Evolutionary conservation across 768 basidiomycete genomes (phyloP).

Genomic region (Tylopilus vinaceipallidus): DNA sequence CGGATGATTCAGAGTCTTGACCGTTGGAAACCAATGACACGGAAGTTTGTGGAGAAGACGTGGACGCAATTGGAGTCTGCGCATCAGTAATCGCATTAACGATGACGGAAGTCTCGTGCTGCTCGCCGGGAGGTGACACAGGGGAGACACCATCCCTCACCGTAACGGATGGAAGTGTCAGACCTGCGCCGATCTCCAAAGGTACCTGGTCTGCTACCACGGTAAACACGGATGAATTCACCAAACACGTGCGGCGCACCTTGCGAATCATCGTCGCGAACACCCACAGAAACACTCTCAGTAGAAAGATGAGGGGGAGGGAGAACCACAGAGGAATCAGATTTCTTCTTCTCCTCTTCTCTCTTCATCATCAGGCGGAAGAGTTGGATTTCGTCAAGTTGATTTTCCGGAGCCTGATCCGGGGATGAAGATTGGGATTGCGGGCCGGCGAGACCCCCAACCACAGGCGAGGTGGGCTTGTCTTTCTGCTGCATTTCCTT

Average conservation of each 20-base stretch:
- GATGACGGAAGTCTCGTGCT: conserved; percentile 1
- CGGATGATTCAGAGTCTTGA: conserved; percentile 21
- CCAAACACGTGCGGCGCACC: conserved; percentile 13
- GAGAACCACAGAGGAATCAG: conserved; percentile 18
- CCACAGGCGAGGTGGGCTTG: conserved; percentile 38
- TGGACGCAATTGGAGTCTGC: conserved; percentile 9
- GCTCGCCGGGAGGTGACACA: conserved; percentile 18
- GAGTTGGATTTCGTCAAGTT: conserved; percentile 78
- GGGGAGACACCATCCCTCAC: conserved; percentile 12
- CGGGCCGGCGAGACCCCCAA: conserved; percentile 7
- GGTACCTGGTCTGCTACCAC: conserved; percentile 8
- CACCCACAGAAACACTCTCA: conserved; percentile 12
- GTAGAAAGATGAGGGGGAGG: neutral
- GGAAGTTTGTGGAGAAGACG: conserved; percentile 13
- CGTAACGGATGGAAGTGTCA: neutral
- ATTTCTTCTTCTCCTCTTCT: conserved; percentile 55
- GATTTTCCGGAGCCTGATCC: conserved; percentile 31
- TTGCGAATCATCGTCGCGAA: conserved; percentile 15
- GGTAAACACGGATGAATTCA: conserved; percentile 12
- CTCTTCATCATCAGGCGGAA: conserved; percentile 84
- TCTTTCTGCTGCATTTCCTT: conserved; percentile 79
- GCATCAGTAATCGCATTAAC: conserved; percentile 1
- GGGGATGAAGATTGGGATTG: conserved; percentile 23
- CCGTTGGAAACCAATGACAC: neutral
- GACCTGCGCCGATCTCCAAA: conserved; percentile 8